Conservation (phyloP, 805 yeast species). For the Saitoella complicata region DNA sequence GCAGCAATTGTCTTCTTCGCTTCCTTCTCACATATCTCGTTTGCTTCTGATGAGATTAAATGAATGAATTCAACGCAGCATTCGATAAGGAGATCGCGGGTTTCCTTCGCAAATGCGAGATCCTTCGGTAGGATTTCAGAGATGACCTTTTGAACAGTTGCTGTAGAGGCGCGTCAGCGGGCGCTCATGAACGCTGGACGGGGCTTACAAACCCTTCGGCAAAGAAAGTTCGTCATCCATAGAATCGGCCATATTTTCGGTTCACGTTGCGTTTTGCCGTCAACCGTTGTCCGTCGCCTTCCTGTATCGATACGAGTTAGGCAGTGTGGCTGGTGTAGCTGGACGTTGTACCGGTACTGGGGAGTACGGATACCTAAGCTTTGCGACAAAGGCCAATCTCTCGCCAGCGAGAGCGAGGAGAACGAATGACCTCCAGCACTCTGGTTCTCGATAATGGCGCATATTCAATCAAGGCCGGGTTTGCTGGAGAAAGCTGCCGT, state of each 20-base stretch:
- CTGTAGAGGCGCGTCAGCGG: slow-evolving; percentile 30
- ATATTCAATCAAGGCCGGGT: slow-evolving; percentile 57
- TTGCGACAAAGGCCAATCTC: no score
- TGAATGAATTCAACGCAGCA: slow-evolving; percentile 92
- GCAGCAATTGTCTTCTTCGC: slow-evolving; percentile 92
- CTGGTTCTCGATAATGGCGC: slow-evolving; percentile 78
- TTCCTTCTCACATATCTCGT: slow-evolving; percentile 92
- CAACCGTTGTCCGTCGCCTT: no score
- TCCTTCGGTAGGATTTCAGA: slow-evolving; percentile 83
- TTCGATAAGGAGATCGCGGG: slow-evolving; percentile 86
- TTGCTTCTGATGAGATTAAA: slow-evolving; percentile 83
- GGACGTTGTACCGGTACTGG: no score
- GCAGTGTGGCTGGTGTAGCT: no score
- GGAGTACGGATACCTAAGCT: no score
- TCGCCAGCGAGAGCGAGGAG: no score
- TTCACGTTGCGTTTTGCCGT: no score
- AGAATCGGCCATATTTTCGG: background rate
- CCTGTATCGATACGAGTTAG: no score
- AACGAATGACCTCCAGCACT: no score
- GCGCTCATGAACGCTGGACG: background rate
- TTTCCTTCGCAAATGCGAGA: slow-evolving; percentile 75
- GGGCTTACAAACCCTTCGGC: slow-evolving; percentile 1
- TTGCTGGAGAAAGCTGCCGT: slow-evolving; percentile 26
- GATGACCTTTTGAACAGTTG: slow-evolving; percentile 90
- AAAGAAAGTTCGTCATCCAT: slow-evolving; percentile 2